Base-by-base conservation (phyloP, 2,329 filamentous ascomycete genomes). In the Ophiocordyceps sinensis region DNA sequence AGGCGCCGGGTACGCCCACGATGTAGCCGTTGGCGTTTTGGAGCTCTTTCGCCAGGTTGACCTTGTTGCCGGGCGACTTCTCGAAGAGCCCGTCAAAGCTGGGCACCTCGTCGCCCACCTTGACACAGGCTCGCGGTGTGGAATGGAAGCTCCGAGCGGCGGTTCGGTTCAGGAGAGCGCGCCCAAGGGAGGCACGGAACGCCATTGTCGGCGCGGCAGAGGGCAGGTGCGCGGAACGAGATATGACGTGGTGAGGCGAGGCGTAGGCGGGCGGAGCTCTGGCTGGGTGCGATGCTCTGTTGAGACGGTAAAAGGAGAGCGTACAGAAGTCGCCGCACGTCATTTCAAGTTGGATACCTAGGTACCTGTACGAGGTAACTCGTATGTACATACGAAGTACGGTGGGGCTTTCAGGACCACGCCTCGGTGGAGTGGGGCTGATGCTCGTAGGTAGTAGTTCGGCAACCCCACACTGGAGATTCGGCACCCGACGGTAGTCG, bases 31-130 rank as follows among this genome's bases (percentile, higher is more conserved):
- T 83, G 48, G 75, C 78, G 47, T 70, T 70, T 46, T 60, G 58
- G 47, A 93, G 72, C 66, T 93, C 85, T 47, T 82, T 73, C 51
- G 83, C 77, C 44, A 96, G 72, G 64, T 85, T 89, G 61, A 96
- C 78, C 64, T 88, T 91, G 73, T 87, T 93, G 45, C 84, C 86
- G 1, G 89, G 89, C n/a, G 82, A 87, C 63, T 75, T 73, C 66
- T 96, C 84, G 48, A 79, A 80, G 51, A 94, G 73, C 39, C 84
- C 78, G 48, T 87, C 77, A 43, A 89, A 65, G 61, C 78, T 66
- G 36, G 89, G 91, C 42, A 96, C 70, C 50, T 71, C 65, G 60
- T 95, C 87, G 55, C 88, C 88, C 45, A 78, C 78, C 53, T 82
- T 74, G 58, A 96, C 82, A 49, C 75, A 66, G 36, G 68, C 67